phyloP scores from a whole-genome alignment of 2,329 filamentous ascomycete genomes.

The Aspergillus sp. region DNA sequence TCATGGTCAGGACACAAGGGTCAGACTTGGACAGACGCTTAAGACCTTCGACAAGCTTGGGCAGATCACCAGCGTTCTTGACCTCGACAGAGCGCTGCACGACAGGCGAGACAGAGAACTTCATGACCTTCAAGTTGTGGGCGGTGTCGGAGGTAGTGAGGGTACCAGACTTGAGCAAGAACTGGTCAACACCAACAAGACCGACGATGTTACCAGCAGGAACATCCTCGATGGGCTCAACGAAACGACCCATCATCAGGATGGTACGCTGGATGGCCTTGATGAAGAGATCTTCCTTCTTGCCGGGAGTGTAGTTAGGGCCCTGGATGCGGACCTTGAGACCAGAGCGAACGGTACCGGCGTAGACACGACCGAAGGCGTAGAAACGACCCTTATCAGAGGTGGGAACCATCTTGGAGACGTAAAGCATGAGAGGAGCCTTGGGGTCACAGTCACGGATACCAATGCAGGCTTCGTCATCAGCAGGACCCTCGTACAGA shows the following conservation, averaged over 20 bases:
- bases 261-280: constrained; percentile 99
- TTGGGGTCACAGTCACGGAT: constrained; percentile 99
- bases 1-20: constrained; percentile 91
- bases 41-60: constrained; percentile 99
- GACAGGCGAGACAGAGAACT: constrained; percentile 99
- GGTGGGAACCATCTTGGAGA: constrained; percentile 99
- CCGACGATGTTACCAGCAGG: constrained; percentile 99
- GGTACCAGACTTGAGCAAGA: constrained; percentile 99
- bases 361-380: constrained; percentile 99
- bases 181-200: constrained; percentile 99
- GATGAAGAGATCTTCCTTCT: constrained; percentile 99
- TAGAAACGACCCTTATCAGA: constrained; percentile 99
- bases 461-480: constrained; percentile 90
- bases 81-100: constrained; percentile 98
- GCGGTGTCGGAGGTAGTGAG: constrained; percentile 95
- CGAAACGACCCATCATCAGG: constrained; percentile 99
- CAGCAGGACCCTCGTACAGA: constrained; percentile 93
- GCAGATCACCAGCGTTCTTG: constrained; percentile 99
- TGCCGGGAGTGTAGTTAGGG: constrained; percentile 95
- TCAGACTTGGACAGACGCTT: constrained; percentile 99
- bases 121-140: constrained; percentile 99
- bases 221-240: constrained; percentile 98
- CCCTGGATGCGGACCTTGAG: constrained; percentile 99
- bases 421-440: constrained; percentile 99
- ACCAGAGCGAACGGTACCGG: constrained; percentile 95